Percentiles rank a stretch among this genome's conserved stretches.
These are phyloP conservation scores for Cladophialophora psammophila DNA, from an alignment of 2,329 filamentous ascomycete species.

Conservation along the genomic window DNA sequence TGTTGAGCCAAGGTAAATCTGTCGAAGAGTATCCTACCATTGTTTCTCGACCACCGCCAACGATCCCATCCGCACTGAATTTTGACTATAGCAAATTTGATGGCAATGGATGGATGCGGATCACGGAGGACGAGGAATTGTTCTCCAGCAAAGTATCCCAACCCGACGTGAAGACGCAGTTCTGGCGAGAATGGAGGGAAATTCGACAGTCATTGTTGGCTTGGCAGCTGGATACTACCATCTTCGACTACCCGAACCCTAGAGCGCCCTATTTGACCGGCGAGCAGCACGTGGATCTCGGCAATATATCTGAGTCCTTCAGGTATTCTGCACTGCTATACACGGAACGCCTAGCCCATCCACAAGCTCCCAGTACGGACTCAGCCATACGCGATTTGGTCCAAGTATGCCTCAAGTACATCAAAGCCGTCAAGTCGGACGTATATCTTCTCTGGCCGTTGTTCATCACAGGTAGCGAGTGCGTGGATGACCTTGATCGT, in stretches of 20 bases:
- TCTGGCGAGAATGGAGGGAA: slow-evolving; percentile 79
- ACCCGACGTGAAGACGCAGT: slow-evolving; percentile 65
- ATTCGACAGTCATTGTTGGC: slow-evolving; percentile 76
- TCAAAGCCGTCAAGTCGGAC: slow-evolving; percentile 78
- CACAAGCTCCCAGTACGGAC: slow-evolving; percentile 73
- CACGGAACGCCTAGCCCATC: slow-evolving; percentile 84
- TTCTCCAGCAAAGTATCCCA: slow-evolving; percentile 46
- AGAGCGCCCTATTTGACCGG: slow-evolving; percentile 53
- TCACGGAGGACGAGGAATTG: slow-evolving; percentile 59
- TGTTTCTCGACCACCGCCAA: slow-evolving; percentile 47
- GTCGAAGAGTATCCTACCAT: slow-evolving; percentile 39
- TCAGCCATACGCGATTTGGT: slow-evolving; percentile 84
- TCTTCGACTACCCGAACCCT: slow-evolving; percentile 39
- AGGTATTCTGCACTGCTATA: slow-evolving; percentile 88
- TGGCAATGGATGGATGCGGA: slow-evolving; percentile 53
- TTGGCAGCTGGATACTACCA: slow-evolving; percentile 75
- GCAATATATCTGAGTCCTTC: slow-evolving; percentile 87
- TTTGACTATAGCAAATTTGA: slow-evolving; percentile 63
- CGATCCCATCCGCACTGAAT: slow-evolving; percentile 27
- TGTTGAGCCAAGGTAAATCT: slow-evolving; percentile 74
- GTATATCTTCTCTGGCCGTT: slow-evolving; percentile 94
- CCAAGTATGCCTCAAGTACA: slow-evolving; percentile 81
- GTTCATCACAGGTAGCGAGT: slow-evolving; percentile 89
- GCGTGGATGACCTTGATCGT: slow-evolving; percentile 80
- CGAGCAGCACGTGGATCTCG: slow-evolving; percentile 74